These are phyloP conservation scores for Rheum nobile DNA, from an alignment of 148 eudicot genomes.

Conservation along the genomic window DNA sequence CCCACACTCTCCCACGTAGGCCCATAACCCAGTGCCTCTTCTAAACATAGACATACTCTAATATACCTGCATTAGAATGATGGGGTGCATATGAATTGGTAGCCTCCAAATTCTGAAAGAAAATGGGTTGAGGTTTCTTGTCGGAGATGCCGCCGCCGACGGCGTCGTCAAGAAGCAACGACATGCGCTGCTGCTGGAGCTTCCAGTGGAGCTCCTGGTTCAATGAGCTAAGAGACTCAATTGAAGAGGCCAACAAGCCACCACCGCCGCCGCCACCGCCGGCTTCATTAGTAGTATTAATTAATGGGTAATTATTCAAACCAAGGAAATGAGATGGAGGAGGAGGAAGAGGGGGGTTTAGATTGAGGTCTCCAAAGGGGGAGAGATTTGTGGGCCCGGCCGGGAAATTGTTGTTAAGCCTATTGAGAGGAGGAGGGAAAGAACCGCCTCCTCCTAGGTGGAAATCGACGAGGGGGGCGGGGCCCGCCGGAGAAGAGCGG, in stretches of 20 bases:
- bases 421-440: not conserved
- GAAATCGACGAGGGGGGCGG: constrained; percentile 11
- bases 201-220: constrained; percentile 69
- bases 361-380: not conserved
- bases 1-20: too few relatives aligned
- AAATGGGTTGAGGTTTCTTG: constrained; percentile 38
- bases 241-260: constrained; percentile 25
- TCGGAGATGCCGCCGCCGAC: not conserved
- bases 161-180: constrained; percentile 34
- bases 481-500: constrained; percentile 2
- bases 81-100: not conserved
- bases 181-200: constrained; percentile 48
- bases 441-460: constrained; percentile 12
- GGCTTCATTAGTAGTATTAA: not conserved
- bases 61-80: not conserved
- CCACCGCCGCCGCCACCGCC: not conserved
- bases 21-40: too few relatives aligned
- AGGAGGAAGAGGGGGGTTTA: not conserved
- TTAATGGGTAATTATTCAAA: not conserved
- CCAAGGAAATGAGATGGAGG: not conserved
- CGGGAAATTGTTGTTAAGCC: not conserved
- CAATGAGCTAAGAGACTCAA: constrained; percentile 52
- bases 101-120: constrained; percentile 35
- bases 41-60: too few relatives aligned
- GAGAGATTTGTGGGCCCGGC: not conserved